Evolutionary conservation across 495 filamentous ascomycete species (phyloP).

Genomic region (Annulohypoxylon maeteangense): DNA sequence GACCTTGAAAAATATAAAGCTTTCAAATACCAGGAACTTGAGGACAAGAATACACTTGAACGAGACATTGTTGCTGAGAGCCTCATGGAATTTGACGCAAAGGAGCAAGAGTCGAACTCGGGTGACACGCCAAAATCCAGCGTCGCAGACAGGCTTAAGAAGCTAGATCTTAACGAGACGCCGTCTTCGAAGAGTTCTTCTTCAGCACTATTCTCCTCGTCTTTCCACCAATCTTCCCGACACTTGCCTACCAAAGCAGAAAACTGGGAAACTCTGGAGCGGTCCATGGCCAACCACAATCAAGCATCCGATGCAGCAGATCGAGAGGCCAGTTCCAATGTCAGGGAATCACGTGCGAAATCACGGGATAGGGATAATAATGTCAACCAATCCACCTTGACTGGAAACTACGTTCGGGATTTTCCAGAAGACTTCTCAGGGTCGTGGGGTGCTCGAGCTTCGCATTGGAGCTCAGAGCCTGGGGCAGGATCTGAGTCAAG

Average conservation of each 20-base stretch:
- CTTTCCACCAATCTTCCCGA: neutral
- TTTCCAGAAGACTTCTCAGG: slow-evolving; percentile 59
- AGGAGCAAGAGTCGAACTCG: slow-evolving; percentile 20
- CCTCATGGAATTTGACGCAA: slow-evolving; percentile 44
- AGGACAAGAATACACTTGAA: slow-evolving; percentile 16
- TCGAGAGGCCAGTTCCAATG: slow-evolving; percentile 38
- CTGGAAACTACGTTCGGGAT: slow-evolving; percentile 57
- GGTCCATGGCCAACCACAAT: slow-evolving; percentile 20
- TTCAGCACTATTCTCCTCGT: neutral
- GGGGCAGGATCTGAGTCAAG: neutral
- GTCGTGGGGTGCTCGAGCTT: slow-evolving; percentile 45
- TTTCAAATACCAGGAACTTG: slow-evolving; percentile 36
- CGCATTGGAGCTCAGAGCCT: neutral
- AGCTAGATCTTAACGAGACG: slow-evolving; percentile 4
- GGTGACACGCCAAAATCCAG: slow-evolving; percentile 8
- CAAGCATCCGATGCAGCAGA: slow-evolving; percentile 31
- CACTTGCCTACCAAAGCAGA: neutral
- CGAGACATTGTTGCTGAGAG: slow-evolving; percentile 43
- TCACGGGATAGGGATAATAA: neutral
- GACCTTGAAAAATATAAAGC: slow-evolving; percentile 48
- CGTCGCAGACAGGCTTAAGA: slow-evolving; percentile 24
- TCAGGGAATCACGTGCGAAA: slow-evolving; percentile 37
- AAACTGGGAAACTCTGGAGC: slow-evolving; percentile 15
- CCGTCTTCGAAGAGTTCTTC: neutral
- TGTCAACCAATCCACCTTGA: slow-evolving; percentile 41